Conservation (phyloP, 1,139 yeast species). For the Saccharomyces hybrid region DNA sequence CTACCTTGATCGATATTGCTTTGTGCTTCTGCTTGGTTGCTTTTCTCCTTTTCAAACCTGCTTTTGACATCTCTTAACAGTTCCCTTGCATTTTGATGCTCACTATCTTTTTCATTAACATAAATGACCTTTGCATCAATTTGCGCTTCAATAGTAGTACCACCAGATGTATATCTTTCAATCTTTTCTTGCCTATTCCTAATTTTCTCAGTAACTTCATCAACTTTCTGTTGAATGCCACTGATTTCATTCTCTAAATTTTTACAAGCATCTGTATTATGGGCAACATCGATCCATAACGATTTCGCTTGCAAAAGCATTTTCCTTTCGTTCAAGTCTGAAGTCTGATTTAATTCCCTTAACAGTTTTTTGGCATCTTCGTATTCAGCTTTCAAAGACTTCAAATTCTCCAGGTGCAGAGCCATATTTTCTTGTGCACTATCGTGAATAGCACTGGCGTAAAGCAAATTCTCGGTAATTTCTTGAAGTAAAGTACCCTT, state of each 20-base stretch:
- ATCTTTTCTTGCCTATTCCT: constrained; percentile 20
- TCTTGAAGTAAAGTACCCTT: constrained; percentile 68
- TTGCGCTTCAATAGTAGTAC: constrained; percentile 14
- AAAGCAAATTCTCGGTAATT: constrained; percentile 45
- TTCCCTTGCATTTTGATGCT: constrained; percentile 22
- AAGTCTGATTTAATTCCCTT: constrained; percentile 27
- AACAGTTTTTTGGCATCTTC: constrained; percentile 32
- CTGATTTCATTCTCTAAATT: constrained; percentile 25
- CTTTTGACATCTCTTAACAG: constrained; percentile 17
- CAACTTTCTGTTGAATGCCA: constrained; percentile 21
- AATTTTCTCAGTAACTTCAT: constrained; percentile 20
- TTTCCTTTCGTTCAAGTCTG: constrained; percentile 39
- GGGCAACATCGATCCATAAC: constrained; percentile 47
- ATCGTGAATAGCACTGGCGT: constrained; percentile 28
- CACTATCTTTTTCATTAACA: constrained; percentile 21
- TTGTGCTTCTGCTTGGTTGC: constrained; percentile 26
- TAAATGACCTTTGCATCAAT: constrained; percentile 24
- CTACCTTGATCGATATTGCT: constrained; percentile 31
- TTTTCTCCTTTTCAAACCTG: constrained; percentile 19
- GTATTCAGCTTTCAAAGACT: constrained; percentile 28
- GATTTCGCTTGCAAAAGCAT: constrained; percentile 51
- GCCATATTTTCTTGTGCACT: constrained; percentile 24
- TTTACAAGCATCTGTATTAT: constrained; percentile 23
- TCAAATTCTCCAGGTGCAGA: constrained; percentile 24
- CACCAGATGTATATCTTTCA: constrained; percentile 18